These are phyloP conservation scores for Ascochyta rabiei DNA, from an alignment of 2,329 filamentous ascomycete genomes.

Conservation along the genomic window DNA sequence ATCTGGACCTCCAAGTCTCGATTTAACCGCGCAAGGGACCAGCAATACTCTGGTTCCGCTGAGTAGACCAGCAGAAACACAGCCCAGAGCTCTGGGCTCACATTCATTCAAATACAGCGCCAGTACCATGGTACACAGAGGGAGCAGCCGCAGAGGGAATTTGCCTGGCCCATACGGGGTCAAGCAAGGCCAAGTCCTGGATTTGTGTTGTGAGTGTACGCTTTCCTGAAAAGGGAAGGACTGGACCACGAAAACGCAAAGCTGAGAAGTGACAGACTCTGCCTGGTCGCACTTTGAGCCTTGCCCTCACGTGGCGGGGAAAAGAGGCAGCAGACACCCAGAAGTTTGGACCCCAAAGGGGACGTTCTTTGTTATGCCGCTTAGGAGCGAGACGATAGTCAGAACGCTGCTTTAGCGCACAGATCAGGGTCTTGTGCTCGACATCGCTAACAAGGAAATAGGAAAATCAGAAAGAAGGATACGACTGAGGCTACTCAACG, in stretches of 20 bases:
- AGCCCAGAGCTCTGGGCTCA: background rate
- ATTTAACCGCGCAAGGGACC: background rate
- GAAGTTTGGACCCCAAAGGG: background rate
- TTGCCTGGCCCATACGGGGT: background rate
- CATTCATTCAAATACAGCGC: background rate
- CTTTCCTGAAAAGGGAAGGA: background rate
- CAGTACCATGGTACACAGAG: background rate
- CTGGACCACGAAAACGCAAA: background rate
- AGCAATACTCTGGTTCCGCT: background rate
- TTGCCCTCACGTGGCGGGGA: background rate
- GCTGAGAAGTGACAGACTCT: background rate
- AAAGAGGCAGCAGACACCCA: background rate
- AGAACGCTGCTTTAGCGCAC: background rate
- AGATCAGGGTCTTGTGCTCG: background rate
- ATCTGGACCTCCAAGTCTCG: background rate
- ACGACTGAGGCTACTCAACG: background rate
- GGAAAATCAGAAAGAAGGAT: background rate
- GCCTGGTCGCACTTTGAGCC: background rate
- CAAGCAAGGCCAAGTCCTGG: background rate
- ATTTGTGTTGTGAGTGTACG: background rate
- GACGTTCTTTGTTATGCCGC: slow-evolving; percentile 3
- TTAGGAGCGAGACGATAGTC: background rate
- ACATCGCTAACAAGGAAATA: background rate
- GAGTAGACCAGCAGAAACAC: background rate
- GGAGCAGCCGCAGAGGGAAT: background rate